Evolutionary conservation across 2,329 filamentous ascomycete genomes (phyloP), one percentile per base, ranked within the genome.

Genomic region (Colletotrichum graminicola): DNA sequence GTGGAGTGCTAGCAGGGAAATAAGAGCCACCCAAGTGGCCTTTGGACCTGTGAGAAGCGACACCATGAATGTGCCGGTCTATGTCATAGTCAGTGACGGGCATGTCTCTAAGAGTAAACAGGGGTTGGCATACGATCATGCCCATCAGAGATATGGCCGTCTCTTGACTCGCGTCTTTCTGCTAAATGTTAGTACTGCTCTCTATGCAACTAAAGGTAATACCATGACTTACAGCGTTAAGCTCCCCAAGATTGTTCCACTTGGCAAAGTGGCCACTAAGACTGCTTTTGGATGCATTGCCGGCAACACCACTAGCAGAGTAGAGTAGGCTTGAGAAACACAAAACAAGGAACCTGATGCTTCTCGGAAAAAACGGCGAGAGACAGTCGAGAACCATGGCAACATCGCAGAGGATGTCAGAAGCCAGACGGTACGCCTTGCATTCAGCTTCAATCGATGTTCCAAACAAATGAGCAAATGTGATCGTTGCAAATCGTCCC

Each of bases 111-210:
- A 7, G 11, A 23, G 18, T 8, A 5, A 23, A 34, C 26, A 0
- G 5, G 5, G 5, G 11, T 29, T 23, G 14, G 62, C 65, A 39
- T 34, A 72, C 69, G n/a, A 72, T 51, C 69, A 72, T 72, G 39
- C 69, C 69, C 54, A 72, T 69, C 0, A 72, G 6, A 23, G 69
- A 72, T 4, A 72, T 72, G 14, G 69, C 69, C 2, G 69, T 72
- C 41, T 72, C 69, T 60, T 72, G 69, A 32, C 69, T 72, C 10
- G 59, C 54, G 21, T 72, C 69, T 60, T 72, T 72, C 69, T 72
- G 16, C 8, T 18, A 3, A 1, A 4, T 36, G 4, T 68, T 12
- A 68, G 52, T 7, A 18, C n/a, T 16, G 1, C n/a, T 12, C 0
- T 0, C 34, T 1, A 26, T 10, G 26, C 6, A 12, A 7, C 1